Conservation (phyloP, 2,329 filamentous ascomycete genomes). For the Microascus cirrosus region DNA sequence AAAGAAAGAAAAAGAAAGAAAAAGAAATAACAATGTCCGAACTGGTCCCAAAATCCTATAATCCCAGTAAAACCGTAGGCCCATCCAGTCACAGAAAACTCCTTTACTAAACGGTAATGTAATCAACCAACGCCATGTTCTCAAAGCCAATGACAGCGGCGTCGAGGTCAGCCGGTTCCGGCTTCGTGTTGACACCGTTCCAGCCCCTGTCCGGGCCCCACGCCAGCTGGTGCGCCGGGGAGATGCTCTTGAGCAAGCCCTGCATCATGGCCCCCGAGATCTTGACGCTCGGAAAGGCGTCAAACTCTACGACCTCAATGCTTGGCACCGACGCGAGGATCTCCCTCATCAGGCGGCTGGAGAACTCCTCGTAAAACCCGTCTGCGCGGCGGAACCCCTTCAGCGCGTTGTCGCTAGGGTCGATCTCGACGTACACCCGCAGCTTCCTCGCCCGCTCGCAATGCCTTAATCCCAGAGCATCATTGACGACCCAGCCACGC, state of each 20-base stretch:
- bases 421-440: conserved; percentile 60
- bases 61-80: background rate
- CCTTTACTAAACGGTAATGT: background rate
- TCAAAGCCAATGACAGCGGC: conserved; percentile 1
- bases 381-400: conserved; percentile 55
- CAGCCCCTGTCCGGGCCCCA: conserved; percentile 62
- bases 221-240: conserved; percentile 38
- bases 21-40: too few species aligned
- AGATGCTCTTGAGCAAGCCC: conserved; percentile 42
- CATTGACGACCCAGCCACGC: conserved; percentile 56
- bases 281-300: conserved; percentile 55
- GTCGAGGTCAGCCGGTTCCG: background rate
- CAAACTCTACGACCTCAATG: conserved; percentile 52
- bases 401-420: conserved; percentile 58
- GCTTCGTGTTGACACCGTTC: conserved; percentile 32
- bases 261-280: conserved; percentile 54
- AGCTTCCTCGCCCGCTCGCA: conserved; percentile 48
- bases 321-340: conserved; percentile 47
- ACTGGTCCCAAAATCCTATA: background rate
- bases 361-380: conserved; percentile 62
- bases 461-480: conserved; percentile 50
- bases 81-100: background rate
- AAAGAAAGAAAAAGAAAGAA: too few species aligned
- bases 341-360: conserved; percentile 39
- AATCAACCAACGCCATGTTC: background rate